Evolutionary conservation across 306 rosid species (phyloP), one percentile per base, ranked within the genome.

Genomic region (Prunus mume): DNA sequence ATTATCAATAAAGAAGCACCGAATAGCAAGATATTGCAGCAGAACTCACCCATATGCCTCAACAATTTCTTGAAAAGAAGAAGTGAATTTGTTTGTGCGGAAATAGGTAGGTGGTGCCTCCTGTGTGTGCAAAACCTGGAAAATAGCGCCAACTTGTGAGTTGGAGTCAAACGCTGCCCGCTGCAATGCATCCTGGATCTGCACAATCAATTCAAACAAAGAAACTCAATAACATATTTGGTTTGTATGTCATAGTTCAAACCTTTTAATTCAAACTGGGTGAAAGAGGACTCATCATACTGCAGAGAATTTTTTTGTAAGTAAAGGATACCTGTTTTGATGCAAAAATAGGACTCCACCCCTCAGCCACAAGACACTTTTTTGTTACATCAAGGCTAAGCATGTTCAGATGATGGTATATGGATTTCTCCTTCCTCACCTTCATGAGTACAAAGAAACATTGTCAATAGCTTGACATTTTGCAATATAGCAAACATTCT

Each of bases 351-450:
- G 98, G 98, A 86, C 97, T 87, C 98, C 98, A 94, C 61, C 97
- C 97, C 85, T 94, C 98, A 68, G 86, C 98, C 69, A 94, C 98
- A 12, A 94, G 91, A 87, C 98, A 94, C 78, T 94, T 92, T 85
- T 89, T 94, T 0, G 98, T 92, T 77, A 94, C 98, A 77, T 94
- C 98, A 79, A 92, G 90, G 81, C 98, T 94, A 71, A 94, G 90
- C 98, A 94, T 94, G 88, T 94, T 90, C 67, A 94, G 85, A 68
- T 88, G 91, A 79, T 94, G 98, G 87, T 94, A 81, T 80, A 92
- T 77, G 63, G 97, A 91, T 81, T 94, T 94, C 84, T 94, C 98
- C 87, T 90, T 94, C 85, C 89, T 90, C 88, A 82, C 98, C 98
- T 94, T 85, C 79, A 86, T 2, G 73, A 75, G 77, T 83, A 69